Percentiles rank a stretch among this genome's conserved stretches.
These are phyloP conservation scores for Pinus taeda DNA, from an alignment of 75 land plant species.

Conservation along the genomic window DNA sequence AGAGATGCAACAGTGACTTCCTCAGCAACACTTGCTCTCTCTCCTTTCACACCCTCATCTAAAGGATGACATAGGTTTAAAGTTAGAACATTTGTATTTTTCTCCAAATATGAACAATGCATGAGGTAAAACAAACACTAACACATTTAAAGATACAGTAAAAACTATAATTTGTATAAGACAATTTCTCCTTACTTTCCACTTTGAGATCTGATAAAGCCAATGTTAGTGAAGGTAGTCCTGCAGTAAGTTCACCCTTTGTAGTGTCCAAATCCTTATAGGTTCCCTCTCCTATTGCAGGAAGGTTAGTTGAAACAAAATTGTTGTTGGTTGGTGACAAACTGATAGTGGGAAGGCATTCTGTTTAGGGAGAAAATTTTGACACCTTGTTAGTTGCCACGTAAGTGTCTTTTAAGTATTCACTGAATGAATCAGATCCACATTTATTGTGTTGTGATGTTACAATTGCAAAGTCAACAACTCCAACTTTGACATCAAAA, in stretches of 20 bases:
- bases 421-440: not conserved
- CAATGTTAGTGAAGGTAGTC: not conserved
- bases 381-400: not conserved
- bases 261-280: not conserved
- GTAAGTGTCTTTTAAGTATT: not conserved
- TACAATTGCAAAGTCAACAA: not conserved
- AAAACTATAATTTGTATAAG: not conserved
- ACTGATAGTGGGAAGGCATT: not conserved
- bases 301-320: not conserved
- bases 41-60: not conserved
- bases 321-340: not conserved
- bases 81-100: not conserved
- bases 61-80: not conserved
- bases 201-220: conserved; percentile 2
- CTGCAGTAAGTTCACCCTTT: not conserved
- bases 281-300: not conserved
- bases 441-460: not conserved
- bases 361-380: not conserved
- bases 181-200: not conserved
- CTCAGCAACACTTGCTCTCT: not conserved
- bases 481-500: not conserved
- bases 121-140: not conserved
- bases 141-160: not conserved
- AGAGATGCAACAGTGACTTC: not conserved
- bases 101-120: not conserved